A percentile compares a stretch with the other conserved stretches of the same genome.
These are phyloP conservation scores for Aspergillus oerlinghausenensis DNA, from an alignment of 2,329 filamentous ascomycete genomes.

Conservation along the genomic window DNA sequence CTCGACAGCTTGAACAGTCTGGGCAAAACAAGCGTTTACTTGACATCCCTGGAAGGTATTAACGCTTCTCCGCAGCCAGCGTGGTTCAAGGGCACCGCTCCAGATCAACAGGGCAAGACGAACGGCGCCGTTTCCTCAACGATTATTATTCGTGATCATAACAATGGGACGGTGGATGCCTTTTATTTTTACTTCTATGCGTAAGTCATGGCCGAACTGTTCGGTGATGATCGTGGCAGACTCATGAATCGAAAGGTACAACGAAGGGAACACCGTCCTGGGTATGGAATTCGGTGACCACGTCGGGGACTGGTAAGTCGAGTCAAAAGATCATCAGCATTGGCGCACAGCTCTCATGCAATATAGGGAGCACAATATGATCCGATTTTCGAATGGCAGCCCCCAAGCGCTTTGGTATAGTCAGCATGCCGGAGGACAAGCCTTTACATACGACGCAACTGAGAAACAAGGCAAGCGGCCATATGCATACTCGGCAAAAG, in stretches of 20 bases:
- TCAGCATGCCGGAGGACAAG: conserved; percentile 60
- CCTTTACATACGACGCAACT: conserved; percentile 55
- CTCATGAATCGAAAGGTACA: conserved; percentile 34
- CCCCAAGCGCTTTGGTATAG: conserved; percentile 59
- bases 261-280: conserved; percentile 50
- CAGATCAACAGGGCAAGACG: conserved; percentile 49
- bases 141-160: conserved; percentile 57
- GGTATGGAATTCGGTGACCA: conserved; percentile 54
- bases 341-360: neutral
- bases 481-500: conserved; percentile 55
- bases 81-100: conserved; percentile 52
- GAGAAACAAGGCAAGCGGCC: conserved; percentile 53
- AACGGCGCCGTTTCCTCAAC: conserved; percentile 46
- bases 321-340: neutral
- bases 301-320: conserved; percentile 56
- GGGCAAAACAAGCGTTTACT: conserved; percentile 44
- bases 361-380: conserved; percentile 60
- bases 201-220: conserved; percentile 22
- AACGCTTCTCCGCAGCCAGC: conserved; percentile 36
- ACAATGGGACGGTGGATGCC: conserved; percentile 49
- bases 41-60: conserved; percentile 48
- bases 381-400: conserved; percentile 55
- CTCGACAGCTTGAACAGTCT: conserved; percentile 45
- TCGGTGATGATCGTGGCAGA: neutral
- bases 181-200: conserved; percentile 63